phyloP scores from a whole-genome alignment of 495 filamentous ascomycete species.

The Articulospora tetracladia region DNA sequence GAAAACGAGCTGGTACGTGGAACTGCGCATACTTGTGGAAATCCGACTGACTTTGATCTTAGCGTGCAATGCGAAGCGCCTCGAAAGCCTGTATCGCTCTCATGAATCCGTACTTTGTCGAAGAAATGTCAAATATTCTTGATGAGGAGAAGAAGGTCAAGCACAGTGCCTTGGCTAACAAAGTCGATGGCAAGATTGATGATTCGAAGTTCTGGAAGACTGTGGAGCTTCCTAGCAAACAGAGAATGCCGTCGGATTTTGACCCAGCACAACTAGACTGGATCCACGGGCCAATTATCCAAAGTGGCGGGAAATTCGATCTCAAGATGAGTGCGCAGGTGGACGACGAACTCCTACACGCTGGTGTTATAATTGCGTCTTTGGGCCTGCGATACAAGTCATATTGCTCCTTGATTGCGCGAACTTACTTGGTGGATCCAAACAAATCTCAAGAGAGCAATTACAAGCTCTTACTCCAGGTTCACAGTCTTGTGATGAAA shows the following conservation, averaged over 20 bases:
- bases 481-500: slow-evolving; percentile 84
- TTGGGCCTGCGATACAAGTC: slow-evolving; percentile 93
- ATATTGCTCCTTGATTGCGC: slow-evolving; percentile 83
- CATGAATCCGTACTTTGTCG: slow-evolving; percentile 91
- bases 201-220: slow-evolving; percentile 89
- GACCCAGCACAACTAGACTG: slow-evolving; percentile 92
- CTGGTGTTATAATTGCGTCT: slow-evolving; percentile 86
- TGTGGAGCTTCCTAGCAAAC: slow-evolving; percentile 59
- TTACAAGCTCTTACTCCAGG: slow-evolving; percentile 84
- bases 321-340: slow-evolving; percentile 70
- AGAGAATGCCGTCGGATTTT: slow-evolving; percentile 80
- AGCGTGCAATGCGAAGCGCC: slow-evolving; percentile 84
- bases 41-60: slow-evolving; percentile 24
- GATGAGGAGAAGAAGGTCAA: slow-evolving; percentile 96
- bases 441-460: slow-evolving; percentile 91
- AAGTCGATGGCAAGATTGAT: slow-evolving; percentile 86
- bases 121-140: slow-evolving; percentile 93
- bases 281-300: slow-evolving; percentile 85
- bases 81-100: slow-evolving; percentile 88
- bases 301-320: slow-evolving; percentile 95
- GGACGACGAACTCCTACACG: slow-evolving; percentile 81
- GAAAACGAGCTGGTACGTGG: slow-evolving; percentile 68
- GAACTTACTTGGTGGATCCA: slow-evolving; percentile 94
- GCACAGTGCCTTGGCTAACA: slow-evolving; percentile 75
- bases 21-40: slow-evolving; percentile 9